These are phyloP conservation scores for Lecanicillium sp. DNA, from an alignment of 2,329 filamentous ascomycete species.

Conservation along the genomic window DNA sequence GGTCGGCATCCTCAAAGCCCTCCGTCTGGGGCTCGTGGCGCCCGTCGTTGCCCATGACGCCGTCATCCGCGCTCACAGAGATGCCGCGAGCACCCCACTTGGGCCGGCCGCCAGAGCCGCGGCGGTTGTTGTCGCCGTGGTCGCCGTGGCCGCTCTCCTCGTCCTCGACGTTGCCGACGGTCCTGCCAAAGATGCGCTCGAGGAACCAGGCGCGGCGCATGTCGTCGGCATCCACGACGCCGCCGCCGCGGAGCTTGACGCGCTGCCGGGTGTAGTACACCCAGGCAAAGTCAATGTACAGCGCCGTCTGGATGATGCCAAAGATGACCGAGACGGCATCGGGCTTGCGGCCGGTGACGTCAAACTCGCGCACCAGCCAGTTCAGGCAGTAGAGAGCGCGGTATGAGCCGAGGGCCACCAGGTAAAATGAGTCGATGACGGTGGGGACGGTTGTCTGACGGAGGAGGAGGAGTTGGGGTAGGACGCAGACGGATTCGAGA, in stretches of 20 bases:
- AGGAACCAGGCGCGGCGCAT: constrained; percentile 79
- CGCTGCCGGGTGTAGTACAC: constrained; percentile 91
- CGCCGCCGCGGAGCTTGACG: constrained; percentile 82
- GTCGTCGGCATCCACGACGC: constrained; percentile 85
- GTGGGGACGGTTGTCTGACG: constrained; percentile 94
- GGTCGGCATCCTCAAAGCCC: constrained; percentile 40
- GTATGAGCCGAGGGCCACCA: constrained; percentile 79
- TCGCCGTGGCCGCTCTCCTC: constrained; percentile 55
- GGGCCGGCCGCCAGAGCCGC: constrained; percentile 28
- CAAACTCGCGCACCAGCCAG: constrained; percentile 68
- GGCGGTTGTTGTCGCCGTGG: constrained; percentile 28
- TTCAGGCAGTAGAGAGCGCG: constrained; percentile 85
- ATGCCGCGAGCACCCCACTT: constrained; percentile 60
- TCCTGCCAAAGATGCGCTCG: constrained; percentile 64
- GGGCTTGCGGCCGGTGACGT: constrained; percentile 46
- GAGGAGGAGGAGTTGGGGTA: constrained; percentile 85
- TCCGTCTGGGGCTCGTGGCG: constrained; percentile 31
- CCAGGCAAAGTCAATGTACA: constrained; percentile 94
- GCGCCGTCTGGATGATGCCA: constrained; percentile 78
- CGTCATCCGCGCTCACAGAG: constrained; percentile 59
- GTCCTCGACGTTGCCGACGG: constrained; percentile 41
- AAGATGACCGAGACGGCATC: constrained; percentile 75
- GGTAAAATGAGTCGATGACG: constrained; percentile 94
- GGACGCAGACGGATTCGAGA: constrained; percentile 82
- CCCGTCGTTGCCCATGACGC: constrained; percentile 42